Evolutionary conservation across 768 basidiomycete species (phyloP), one percentile per base, ranked within the genome.

Genomic region (Hortiboletus campestris): DNA sequence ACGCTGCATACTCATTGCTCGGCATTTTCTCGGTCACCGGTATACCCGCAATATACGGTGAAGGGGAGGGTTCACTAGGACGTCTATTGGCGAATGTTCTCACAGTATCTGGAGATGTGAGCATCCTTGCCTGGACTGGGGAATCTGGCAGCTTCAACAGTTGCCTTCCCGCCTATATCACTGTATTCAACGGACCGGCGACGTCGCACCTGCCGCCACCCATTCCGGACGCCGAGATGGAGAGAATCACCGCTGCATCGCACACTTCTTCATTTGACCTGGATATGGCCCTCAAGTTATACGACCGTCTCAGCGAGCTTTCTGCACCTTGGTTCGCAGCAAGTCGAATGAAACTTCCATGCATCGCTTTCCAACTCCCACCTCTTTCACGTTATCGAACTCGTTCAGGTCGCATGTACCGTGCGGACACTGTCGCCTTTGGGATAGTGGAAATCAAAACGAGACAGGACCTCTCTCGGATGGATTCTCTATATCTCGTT

Each of bases 341-440:
- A 1, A 55, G 22, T 31, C 56, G 53, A 14, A 42, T 55, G 46
- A 55, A 17, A 13, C 56, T 55, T n/a, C 34, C 52, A 1, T 57
- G 56, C 7, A 43, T 54, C 4, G n/a, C 40, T 19, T 54, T 57
- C 34, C 12, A 46, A 20, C 55, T 54, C 34, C 34, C 45, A 2
- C 11, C 51, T 9, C 25, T 57, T 2, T 6, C 19, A 0, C 17
- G 10, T 1, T 13, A 12, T 2, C 16, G 28, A 19, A 36, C 38
- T 2, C 2, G 4, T 29, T 10, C 36, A 7, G 38, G 16, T 0
- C 39, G 11, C 1, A 6, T 31, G 22, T 58, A 41, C 31, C 44
- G 44, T 14, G 25, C 5, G 10, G 13, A 50, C 0, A 28, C 43
- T 2, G 20, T 2, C 6, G 17, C 35, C 2, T 53, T 58, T 14